These are phyloP conservation scores for Clohesyomyces aquaticus DNA, from an alignment of 495 filamentous ascomycete species.

Conservation along the genomic window DNA sequence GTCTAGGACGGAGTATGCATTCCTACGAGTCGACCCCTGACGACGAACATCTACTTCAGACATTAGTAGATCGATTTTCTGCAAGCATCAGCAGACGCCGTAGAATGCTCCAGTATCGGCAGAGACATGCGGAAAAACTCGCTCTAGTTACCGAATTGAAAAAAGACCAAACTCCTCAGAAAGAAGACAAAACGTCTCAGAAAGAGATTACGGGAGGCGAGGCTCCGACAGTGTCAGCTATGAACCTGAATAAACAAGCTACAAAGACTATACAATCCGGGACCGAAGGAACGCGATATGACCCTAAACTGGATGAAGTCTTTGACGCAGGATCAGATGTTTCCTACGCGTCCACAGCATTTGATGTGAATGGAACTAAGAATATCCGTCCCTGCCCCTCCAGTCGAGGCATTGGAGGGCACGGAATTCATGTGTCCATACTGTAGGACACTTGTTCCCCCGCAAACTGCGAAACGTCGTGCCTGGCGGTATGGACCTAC, in stretches of 20 bases:
- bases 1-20: too few species aligned
- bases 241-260: too few species aligned
- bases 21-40: too few species aligned
- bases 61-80: neutral
- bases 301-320: neutral
- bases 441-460: neutral
- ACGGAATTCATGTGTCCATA: neutral
- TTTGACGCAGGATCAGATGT: neutral
- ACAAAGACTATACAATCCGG: neutral
- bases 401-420: neutral
- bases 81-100: neutral
- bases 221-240: too few species aligned
- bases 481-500: neutral
- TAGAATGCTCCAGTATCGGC: neutral
- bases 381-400: neutral
- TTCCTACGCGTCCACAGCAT: neutral
- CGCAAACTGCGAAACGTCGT: neutral
- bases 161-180: too few species aligned
- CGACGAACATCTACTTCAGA: too few species aligned
- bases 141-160: neutral
- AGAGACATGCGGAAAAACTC: neutral
- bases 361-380: neutral
- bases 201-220: too few species aligned
- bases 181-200: too few species aligned
- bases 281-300: neutral